Percentiles rank a stretch among this genome's conserved stretches.
These are phyloP conservation scores for Sclerotinia minor DNA, from an alignment of 2,329 filamentous ascomycete genomes.

Conservation along the genomic window DNA sequence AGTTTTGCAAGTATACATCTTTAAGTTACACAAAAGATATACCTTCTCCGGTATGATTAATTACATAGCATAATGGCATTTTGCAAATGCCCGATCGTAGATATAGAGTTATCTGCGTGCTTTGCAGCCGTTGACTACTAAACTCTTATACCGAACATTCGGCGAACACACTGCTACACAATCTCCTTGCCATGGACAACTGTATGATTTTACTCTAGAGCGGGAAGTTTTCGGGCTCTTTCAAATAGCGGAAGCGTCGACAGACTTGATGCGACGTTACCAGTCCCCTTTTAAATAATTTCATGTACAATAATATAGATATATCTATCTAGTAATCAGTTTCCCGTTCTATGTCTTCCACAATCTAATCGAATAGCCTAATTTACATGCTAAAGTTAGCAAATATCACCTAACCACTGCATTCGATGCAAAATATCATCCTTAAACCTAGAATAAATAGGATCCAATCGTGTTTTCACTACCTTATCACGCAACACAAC, in stretches of 20 bases:
- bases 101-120: background rate
- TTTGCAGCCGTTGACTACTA: background rate
- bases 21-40: too few species aligned
- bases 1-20: background rate
- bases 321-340: background rate
- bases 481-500: slow-evolving; percentile 11
- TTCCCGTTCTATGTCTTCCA: background rate
- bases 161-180: background rate
- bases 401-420: background rate
- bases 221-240: background rate
- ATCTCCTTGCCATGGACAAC: background rate
- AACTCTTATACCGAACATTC: background rate
- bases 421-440: background rate
- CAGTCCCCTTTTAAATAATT: background rate
- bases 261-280: background rate
- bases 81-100: background rate
- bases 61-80: background rate
- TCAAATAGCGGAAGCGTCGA: background rate
- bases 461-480: background rate
- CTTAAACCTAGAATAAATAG: background rate
- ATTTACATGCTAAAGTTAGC: background rate
- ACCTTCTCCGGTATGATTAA: background rate
- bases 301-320: background rate
- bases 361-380: background rate
- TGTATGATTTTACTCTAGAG: background rate